Percentiles rank a stretch among this genome's conserved stretches.
phyloP scores from a whole-genome alignment of 2,329 filamentous ascomycete genomes.

The Aspergillus fumigatus region DNA sequence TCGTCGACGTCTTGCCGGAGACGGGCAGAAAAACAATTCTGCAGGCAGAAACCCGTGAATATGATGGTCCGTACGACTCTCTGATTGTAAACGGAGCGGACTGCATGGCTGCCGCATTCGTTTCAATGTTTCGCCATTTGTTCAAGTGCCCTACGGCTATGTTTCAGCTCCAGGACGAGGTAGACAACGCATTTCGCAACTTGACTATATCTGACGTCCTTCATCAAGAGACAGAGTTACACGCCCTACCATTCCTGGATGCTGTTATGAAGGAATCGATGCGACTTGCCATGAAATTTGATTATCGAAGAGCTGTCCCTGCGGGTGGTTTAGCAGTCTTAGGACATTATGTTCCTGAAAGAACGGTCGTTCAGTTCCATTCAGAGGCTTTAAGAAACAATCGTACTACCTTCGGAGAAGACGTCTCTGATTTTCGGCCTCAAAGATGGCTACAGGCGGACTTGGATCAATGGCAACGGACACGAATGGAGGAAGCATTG shows the following conservation, averaged over 20 bases:
- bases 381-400: constrained; percentile 3
- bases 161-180: constrained; percentile 6
- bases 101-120: constrained; percentile 4
- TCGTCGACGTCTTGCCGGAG: background rate
- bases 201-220: background rate
- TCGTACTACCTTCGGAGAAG: constrained; percentile 4
- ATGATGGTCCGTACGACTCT: background rate
- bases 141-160: background rate
- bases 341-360: background rate
- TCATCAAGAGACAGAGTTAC: constrained; percentile 5
- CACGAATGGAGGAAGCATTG: constrained; percentile 8
- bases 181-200: constrained; percentile 3
- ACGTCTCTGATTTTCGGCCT: constrained; percentile 7
- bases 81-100: background rate
- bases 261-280: constrained; percentile 16
- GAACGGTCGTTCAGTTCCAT: constrained; percentile 8
- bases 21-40: background rate
- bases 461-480: background rate
- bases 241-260: constrained; percentile 9
- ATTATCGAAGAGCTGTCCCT: constrained; percentile 1
- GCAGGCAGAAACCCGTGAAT: background rate
- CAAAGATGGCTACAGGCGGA: constrained; percentile 12
- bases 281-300: background rate
- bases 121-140: constrained; percentile 7
- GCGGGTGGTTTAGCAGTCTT: background rate